phyloP scores from a whole-genome alignment of 306 rosid species.

The Senna tora region DNA sequence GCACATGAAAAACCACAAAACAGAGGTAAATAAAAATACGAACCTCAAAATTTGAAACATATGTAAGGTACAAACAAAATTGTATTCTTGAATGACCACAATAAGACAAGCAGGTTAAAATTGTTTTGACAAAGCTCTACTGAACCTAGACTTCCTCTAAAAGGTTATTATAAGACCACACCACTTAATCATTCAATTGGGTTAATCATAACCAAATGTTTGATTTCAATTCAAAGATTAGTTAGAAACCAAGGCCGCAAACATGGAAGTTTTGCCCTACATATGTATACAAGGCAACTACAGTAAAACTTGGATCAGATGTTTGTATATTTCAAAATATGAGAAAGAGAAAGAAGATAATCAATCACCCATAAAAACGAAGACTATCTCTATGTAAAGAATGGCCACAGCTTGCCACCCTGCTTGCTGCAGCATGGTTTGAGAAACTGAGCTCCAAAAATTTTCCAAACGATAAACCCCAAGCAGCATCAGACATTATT shows the following conservation, averaged over 20 bases:
- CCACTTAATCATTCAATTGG: constrained; percentile 25
- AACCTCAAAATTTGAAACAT: constrained; percentile 28
- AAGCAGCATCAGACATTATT: constrained; percentile 98
- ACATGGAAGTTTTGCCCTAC: background rate
- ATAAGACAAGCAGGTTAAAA: constrained; percentile 21
- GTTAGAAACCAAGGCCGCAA: constrained; percentile 28
- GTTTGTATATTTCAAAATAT: constrained; percentile 32
- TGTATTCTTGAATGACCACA: constrained; percentile 24
- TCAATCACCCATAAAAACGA: constrained; percentile 90
- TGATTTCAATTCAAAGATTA: constrained; percentile 12
- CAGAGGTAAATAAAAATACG: constrained; percentile 12
- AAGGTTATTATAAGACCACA: constrained; percentile 30
- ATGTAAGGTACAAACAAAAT: background rate
- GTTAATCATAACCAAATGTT: constrained; percentile 13
- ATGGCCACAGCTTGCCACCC: constrained; percentile 99
- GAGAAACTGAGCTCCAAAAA: constrained; percentile 99
- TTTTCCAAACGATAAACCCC: constrained; percentile 99
- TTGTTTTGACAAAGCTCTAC: constrained; percentile 31
- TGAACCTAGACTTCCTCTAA: constrained; percentile 24
- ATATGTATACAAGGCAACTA: background rate
- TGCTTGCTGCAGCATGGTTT: constrained; percentile 97
- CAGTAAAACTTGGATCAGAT: background rate
- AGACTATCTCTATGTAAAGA: constrained; percentile 97
- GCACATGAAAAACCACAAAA: constrained; percentile 31
- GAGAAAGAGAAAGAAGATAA: constrained; percentile 27